phyloP scores from a whole-genome alignment of 495 filamentous ascomycete species.

The Paragyromitra xinjiangensis region DNA sequence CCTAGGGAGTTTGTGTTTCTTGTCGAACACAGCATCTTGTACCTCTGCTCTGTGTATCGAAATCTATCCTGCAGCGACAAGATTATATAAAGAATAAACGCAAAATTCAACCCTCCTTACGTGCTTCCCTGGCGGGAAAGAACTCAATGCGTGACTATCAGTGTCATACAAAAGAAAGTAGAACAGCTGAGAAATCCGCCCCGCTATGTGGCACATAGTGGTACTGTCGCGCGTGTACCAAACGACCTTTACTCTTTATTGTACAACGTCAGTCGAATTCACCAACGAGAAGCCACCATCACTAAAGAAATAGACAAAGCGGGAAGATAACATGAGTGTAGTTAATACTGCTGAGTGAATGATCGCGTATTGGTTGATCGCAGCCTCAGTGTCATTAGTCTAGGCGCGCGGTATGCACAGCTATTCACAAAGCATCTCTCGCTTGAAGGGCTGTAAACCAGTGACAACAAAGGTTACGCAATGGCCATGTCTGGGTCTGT shows the following conservation, averaged over 20 bases:
- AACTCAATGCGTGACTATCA: background rate
- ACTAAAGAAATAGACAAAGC: background rate
- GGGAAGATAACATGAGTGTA: conserved; percentile 23
- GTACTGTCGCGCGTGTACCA: conserved; percentile 7
- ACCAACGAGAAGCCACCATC: conserved; percentile 24
- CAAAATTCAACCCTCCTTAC: background rate
- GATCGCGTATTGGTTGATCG: conserved; percentile 28
- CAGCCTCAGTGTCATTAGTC: conserved; percentile 31
- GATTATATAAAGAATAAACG: conserved; percentile 1
- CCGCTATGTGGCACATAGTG: conserved; percentile 12
- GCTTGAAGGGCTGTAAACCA: conserved; percentile 22
- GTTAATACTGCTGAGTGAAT: conserved; percentile 8
- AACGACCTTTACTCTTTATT: conserved; percentile 1
- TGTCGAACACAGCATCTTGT: background rate
- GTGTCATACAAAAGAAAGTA: conserved; percentile 2
- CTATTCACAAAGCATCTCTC: conserved; percentile 22
- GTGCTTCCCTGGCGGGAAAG: conserved; percentile 1
- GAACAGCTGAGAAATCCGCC: conserved; percentile 7
- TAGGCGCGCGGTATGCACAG: conserved; percentile 48
- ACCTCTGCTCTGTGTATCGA: background rate
- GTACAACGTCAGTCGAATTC: conserved; percentile 29
- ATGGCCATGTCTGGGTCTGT: conserved; percentile 12
- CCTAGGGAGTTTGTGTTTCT: background rate
- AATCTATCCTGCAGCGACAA: background rate
- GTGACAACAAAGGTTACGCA: conserved; percentile 28